Percentiles rank a stretch among this genome's conserved stretches.
These are phyloP conservation scores for Dictyostelium citrinum DNA, from an alignment of 78 protist genomes.

Conservation along the genomic window DNA sequence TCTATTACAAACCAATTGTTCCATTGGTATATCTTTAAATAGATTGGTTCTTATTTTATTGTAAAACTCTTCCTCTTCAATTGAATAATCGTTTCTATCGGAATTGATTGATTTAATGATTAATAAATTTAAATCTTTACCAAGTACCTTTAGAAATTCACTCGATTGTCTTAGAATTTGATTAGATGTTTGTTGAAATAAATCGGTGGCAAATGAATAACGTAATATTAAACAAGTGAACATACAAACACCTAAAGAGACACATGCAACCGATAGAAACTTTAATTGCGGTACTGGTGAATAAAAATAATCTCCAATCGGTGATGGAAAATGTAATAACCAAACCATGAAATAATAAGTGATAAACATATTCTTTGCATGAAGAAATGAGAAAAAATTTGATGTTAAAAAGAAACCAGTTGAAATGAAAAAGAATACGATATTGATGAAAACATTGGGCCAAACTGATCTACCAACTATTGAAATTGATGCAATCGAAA, in stretches of 20 bases:
- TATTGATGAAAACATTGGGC: neutral
- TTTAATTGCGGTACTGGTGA: slow-evolving; percentile 22
- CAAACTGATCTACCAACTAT: slow-evolving; percentile 8
- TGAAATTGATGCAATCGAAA: neutral
- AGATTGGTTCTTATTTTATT: neutral
- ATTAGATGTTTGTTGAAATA: neutral
- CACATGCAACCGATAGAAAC: neutral
- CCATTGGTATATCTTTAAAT: neutral
- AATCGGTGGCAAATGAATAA: neutral
- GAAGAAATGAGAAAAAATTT: neutral
- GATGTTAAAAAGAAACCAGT: neutral
- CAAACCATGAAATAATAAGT: slow-evolving; percentile 15
- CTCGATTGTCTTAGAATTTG: neutral
- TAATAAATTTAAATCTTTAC: neutral
- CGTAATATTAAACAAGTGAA: neutral
- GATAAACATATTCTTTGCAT: slow-evolving; percentile 19
- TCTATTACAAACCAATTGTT: neutral
- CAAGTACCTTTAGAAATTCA: neutral
- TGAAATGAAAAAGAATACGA: neutral
- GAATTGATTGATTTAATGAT: neutral
- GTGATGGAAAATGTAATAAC: neutral
- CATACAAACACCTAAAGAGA: neutral
- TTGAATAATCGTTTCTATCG: neutral
- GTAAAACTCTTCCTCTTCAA: neutral
- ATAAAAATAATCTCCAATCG: neutral